phyloP scores from a whole-genome alignment of 78 protist species.

The Polysphondylium violaceum region DNA sequence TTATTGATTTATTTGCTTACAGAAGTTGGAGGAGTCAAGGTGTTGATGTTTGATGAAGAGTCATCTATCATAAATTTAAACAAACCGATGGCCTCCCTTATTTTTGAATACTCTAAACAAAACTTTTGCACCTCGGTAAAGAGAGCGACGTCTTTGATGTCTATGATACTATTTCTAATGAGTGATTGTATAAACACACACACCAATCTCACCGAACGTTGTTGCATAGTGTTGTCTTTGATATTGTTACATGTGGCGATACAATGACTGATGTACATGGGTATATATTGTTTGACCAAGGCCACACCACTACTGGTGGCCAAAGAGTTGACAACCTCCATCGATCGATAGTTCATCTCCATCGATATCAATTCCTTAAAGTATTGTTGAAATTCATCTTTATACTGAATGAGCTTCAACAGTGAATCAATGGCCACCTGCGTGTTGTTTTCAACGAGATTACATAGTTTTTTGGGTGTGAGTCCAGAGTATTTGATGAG shows the following conservation, averaged over 20 bases:
- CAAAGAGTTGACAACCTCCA: constrained; percentile 95
- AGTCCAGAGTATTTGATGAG: constrained; percentile 87
- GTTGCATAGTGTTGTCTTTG: constrained; percentile 87
- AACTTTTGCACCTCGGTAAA: constrained; percentile 84
- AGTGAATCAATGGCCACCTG: constrained; percentile 91
- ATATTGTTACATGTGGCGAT: constrained; percentile 86
- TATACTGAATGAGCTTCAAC: constrained; percentile 81
- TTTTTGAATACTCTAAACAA: constrained; percentile 86
- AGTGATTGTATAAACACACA: constrained; percentile 94
- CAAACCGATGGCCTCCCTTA: constrained; percentile 73
- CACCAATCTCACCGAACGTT: constrained; percentile 91
- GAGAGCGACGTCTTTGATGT: constrained; percentile 84
- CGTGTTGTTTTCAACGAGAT: constrained; percentile 92
- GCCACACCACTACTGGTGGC: constrained; percentile 91
- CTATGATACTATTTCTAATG: constrained; percentile 91
- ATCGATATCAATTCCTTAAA: constrained; percentile 89
- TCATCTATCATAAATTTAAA: constrained; percentile 58
- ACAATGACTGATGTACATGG: constrained; percentile 93
- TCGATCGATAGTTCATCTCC: constrained; percentile 90
- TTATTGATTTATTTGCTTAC: no score
- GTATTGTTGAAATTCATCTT: constrained; percentile 83
- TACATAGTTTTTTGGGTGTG: constrained; percentile 84
- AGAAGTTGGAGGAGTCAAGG: no score
- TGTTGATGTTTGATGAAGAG: no score
- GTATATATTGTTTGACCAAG: constrained; percentile 91